A percentile compares a stretch with the other conserved stretches of the same genome.
Conservation (phyloP, 2,329 filamentous ascomycete genomes). For the Pseudogymnoascus sp. region DNA sequence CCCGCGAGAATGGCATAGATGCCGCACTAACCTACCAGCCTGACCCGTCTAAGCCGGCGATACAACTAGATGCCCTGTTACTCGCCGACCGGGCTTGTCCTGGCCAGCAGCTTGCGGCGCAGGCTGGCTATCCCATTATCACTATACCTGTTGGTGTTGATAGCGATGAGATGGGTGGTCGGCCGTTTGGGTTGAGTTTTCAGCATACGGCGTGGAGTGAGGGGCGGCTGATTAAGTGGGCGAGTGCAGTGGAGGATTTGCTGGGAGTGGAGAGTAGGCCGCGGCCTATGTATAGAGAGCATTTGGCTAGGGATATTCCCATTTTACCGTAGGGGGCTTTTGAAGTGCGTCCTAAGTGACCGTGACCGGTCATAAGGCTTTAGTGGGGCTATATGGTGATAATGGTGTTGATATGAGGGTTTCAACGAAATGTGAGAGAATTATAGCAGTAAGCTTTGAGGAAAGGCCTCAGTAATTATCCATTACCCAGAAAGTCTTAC, state of each 20-base stretch:
- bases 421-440: neutral
- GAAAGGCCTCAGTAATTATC: neutral
- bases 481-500: neutral
- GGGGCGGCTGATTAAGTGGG: neutral
- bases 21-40: slow-evolving; percentile 1
- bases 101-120: slow-evolving; percentile 6
- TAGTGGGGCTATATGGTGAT: neutral
- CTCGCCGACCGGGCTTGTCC: slow-evolving; percentile 2
- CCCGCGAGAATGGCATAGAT: slow-evolving; percentile 1
- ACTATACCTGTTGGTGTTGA: slow-evolving; percentile 7
- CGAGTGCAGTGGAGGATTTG: slow-evolving; percentile 8
- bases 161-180: neutral
- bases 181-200: slow-evolving; percentile 7
- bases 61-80: slow-evolving; percentile 5
- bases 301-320: neutral
- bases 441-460: neutral
- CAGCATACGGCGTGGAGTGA: slow-evolving; percentile 5
- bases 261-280: slow-evolving; percentile 3
- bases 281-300: neutral
- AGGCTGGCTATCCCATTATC: slow-evolving; percentile 8
- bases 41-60: neutral
- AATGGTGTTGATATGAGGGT: neutral
- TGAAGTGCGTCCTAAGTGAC: neutral
- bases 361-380: neutral
- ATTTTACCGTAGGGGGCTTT: neutral